phyloP scores from a whole-genome alignment of 106 monocot genomes.

The Dactylorhiza incarnata region DNA sequence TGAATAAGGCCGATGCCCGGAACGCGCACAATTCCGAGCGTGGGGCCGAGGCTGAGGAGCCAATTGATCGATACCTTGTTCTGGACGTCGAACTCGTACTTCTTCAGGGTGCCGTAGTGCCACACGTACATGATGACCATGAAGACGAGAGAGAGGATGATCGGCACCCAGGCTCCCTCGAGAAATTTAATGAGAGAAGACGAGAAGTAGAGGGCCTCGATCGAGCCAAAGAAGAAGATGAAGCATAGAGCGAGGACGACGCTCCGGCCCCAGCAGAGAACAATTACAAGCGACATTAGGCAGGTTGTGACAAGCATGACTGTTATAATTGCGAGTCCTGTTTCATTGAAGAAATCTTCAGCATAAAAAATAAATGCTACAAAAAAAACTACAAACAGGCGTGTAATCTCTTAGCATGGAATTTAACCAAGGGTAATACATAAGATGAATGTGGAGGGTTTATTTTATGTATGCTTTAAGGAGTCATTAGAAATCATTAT shows the following conservation, averaged over 20 bases:
- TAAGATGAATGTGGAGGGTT: too few species aligned
- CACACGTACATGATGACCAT: conserved; percentile 78
- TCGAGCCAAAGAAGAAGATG: conserved; percentile 80
- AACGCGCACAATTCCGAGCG: conserved; percentile 85
- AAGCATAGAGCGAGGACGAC: conserved; percentile 64
- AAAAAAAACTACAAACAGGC: neutral
- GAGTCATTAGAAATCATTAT: too few species aligned
- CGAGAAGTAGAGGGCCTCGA: conserved; percentile 92
- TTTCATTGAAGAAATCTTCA: conserved; percentile 3
- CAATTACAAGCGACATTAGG: conserved; percentile 89
- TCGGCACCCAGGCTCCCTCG: conserved; percentile 94
- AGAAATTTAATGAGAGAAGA: conserved; percentile 90
- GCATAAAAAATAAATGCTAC: neutral
- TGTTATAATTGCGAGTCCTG: conserved; percentile 85
- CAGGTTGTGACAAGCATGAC: conserved; percentile 99
- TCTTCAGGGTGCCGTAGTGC: conserved; percentile 95
- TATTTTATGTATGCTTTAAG: too few species aligned
- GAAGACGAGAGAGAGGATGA: conserved; percentile 69
- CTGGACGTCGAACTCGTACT: conserved; percentile 91
- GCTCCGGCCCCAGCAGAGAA: conserved; percentile 77
- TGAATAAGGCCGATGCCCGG: conserved; percentile 91
- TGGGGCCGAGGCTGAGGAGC: conserved; percentile 84
- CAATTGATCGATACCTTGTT: conserved; percentile 96
- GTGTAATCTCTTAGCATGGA: neutral
- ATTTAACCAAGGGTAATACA: too few species aligned